Evolutionary conservation across 2,329 filamentous ascomycete species (phyloP).

Genomic region (Coniella vitis): DNA sequence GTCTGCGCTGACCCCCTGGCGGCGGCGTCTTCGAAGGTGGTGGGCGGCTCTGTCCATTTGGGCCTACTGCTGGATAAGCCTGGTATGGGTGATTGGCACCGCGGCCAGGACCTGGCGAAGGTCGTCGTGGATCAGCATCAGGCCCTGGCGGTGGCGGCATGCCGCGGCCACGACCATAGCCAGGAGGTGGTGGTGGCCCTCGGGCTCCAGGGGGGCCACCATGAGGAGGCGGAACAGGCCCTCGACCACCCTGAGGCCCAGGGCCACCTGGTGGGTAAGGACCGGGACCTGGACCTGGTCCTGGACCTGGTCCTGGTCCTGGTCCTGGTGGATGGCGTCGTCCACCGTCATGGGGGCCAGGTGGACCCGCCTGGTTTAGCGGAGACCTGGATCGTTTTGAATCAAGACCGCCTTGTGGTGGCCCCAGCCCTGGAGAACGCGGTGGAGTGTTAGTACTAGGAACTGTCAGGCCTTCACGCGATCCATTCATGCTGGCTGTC

Average conservation of each 20-base stretch:
- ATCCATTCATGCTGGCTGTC: conserved; percentile 47
- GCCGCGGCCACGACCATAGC: conserved; percentile 14
- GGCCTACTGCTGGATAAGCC: conserved; percentile 3
- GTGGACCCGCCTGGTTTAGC: conserved; percentile 29
- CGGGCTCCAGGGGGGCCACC: conserved; percentile 18
- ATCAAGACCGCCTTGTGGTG: conserved; percentile 33
- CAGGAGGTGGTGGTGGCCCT: conserved; percentile 22
- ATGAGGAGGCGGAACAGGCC: conserved; percentile 14
- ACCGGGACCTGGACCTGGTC: conserved; percentile 27
- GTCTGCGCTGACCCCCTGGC: conserved; percentile 9
- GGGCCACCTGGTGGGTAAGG: conserved; percentile 8
- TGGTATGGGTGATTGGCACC: conserved; percentile 6
- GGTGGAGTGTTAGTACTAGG: conserved; percentile 28
- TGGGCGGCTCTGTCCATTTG: conserved; percentile 2
- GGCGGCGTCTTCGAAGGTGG: conserved; percentile 9
- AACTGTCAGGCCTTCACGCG: conserved; percentile 45
- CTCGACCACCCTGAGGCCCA: conserved; percentile 4
- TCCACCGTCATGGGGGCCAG: conserved; percentile 17
- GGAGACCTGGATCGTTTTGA: conserved; percentile 40
- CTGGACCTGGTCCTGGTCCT: too few relatives aligned
- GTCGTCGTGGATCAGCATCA: conserved; percentile 9
- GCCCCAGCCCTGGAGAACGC: conserved; percentile 31
- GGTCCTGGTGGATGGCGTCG: conserved; percentile 23
- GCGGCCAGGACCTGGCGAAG: conserved; percentile 8
- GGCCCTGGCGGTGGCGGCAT: conserved; percentile 21